These are phyloP conservation scores for Lanmaoa pseudosensibilis DNA, from an alignment of 768 basidiomycete genomes.

Conservation along the genomic window DNA sequence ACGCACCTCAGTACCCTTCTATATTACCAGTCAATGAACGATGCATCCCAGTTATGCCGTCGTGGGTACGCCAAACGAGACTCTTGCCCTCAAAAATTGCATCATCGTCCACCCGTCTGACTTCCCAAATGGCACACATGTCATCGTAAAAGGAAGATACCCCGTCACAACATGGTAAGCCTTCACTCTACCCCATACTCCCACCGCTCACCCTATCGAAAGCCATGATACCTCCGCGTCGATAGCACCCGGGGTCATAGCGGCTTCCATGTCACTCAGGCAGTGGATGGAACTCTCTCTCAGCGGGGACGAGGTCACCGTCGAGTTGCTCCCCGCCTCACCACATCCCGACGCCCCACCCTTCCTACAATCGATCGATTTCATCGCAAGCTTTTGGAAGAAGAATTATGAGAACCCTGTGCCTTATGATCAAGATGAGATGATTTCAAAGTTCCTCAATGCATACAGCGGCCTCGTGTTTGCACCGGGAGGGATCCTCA, in stretches of 20 bases:
- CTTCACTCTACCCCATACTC: neutral
- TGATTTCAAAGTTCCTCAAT: constrained; percentile 70
- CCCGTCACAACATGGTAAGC: constrained; percentile 73
- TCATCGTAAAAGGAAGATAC: constrained; percentile 69
- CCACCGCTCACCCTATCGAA: constrained; percentile 28
- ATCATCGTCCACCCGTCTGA: constrained; percentile 78
- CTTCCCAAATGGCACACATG: constrained; percentile 71
- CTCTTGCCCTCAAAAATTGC: constrained; percentile 78
- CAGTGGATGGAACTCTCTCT: constrained; percentile 89
- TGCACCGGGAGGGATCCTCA: constrained; percentile 64
- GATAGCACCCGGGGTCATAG: constrained; percentile 67
- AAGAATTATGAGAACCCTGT: constrained; percentile 55
- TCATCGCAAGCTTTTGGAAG: constrained; percentile 71
- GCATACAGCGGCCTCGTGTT: constrained; percentile 75
- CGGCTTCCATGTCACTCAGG: constrained; percentile 75
- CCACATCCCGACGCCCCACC: constrained; percentile 53
- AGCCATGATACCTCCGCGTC: constrained; percentile 81
- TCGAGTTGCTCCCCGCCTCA: constrained; percentile 55
- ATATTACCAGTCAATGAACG: neutral
- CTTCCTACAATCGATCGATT: constrained; percentile 75
- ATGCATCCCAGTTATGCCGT: constrained; percentile 49
- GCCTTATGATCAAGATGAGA: constrained; percentile 86
- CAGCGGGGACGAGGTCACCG: constrained; percentile 69
- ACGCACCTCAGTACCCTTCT: neutral
- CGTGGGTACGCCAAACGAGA: constrained; percentile 58